phyloP scores from a whole-genome alignment of 208 protist species.

The Spongospora subterranea region DNA sequence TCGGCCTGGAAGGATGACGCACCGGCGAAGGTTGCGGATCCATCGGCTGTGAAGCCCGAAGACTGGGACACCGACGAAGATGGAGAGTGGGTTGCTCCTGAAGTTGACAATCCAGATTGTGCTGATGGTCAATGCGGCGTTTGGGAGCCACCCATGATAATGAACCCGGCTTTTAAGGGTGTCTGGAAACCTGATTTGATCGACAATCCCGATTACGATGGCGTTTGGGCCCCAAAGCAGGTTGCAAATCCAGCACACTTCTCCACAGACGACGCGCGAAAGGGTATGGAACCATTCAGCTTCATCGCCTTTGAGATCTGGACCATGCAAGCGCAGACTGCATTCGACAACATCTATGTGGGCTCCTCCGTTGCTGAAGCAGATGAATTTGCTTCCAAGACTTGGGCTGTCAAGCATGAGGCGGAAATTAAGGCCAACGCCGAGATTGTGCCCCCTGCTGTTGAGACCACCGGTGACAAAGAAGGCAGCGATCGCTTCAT shows the following conservation, averaged over 20 bases:
- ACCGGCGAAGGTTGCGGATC: slow-evolving; percentile 60
- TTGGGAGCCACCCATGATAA: slow-evolving; percentile 65
- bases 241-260: slow-evolving; percentile 70
- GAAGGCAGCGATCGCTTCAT: background rate
- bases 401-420: slow-evolving; percentile 12
- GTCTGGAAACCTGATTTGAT: slow-evolving; percentile 64
- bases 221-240: slow-evolving; percentile 66
- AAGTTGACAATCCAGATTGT: slow-evolving; percentile 69
- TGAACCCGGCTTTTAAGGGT: slow-evolving; percentile 71
- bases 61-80: slow-evolving; percentile 73
- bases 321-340: slow-evolving; percentile 61
- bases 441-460: background rate
- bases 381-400: background rate
- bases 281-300: slow-evolving; percentile 46
- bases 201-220: slow-evolving; percentile 72
- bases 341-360: slow-evolving; percentile 67
- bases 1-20: slow-evolving; percentile 42
- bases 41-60: slow-evolving; percentile 55
- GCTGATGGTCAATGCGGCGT: slow-evolving; percentile 57
- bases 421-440: background rate
- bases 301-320: slow-evolving; percentile 68
- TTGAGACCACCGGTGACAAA: background rate
- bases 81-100: slow-evolving; percentile 68
- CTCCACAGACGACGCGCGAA: background rate
- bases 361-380: background rate